Percentiles rank a stretch among this genome's conserved stretches.
Evolutionary conservation across 1,139 yeast species (phyloP).

Genomic region (Hyphopichia burtonii): DNA sequence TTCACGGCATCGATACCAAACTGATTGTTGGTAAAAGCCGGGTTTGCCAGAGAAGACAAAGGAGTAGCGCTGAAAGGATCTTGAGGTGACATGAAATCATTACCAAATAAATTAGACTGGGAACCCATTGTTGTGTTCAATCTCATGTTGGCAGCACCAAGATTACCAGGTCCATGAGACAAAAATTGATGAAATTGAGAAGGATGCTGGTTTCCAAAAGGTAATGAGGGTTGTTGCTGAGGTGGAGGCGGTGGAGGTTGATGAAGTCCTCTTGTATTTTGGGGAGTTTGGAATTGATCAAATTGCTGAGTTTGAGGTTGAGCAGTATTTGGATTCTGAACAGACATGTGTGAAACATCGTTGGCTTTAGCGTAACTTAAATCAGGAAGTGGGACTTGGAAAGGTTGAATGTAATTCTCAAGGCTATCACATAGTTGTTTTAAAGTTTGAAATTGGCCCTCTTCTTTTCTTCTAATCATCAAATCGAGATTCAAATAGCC

Average conservation of each 20-base stretch:
- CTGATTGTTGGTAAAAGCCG: constrained; percentile 13
- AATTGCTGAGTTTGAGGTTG: not conserved
- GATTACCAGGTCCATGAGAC: constrained; percentile 18
- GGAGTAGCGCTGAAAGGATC: constrained; percentile 23
- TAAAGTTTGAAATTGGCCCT: constrained; percentile 38
- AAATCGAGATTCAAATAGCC: constrained; percentile 61
- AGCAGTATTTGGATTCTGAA: not conserved
- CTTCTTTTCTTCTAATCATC: constrained; percentile 55
- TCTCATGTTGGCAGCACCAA: constrained; percentile 27
- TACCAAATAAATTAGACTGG: constrained; percentile 25
- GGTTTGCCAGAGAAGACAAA: constrained; percentile 11
- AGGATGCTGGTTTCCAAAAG: constrained; percentile 8
- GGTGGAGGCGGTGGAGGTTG: constrained; percentile 8
- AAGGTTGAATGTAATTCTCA: constrained; percentile 58
- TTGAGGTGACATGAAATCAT: constrained; percentile 19
- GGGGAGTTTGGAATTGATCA: not conserved
- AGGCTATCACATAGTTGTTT: constrained; percentile 45
- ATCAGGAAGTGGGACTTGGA: constrained; percentile 51
- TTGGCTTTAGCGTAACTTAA: constrained; percentile 18
- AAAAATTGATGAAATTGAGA: constrained; percentile 23
- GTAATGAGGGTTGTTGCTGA: constrained; percentile 3
- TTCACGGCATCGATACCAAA: constrained; percentile 28
- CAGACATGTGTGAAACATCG: not conserved
- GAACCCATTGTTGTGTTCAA: constrained; percentile 15
- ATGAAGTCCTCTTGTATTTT: constrained; percentile 1